Conservation (phyloP, 2,329 filamentous ascomycete genomes). For the Chalaropsis ovoidea region DNA sequence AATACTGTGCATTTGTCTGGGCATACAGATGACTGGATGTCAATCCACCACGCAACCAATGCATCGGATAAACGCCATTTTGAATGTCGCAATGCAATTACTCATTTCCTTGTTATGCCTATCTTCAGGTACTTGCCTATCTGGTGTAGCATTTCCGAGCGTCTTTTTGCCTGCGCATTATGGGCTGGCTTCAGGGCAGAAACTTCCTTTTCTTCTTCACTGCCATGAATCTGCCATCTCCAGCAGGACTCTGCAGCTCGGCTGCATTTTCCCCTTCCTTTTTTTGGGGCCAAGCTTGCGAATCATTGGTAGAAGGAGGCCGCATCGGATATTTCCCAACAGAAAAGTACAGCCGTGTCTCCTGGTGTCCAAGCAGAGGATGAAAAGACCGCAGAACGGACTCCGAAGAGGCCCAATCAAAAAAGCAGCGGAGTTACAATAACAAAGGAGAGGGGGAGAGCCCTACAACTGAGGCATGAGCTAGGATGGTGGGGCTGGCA, state of each 20-base stretch:
- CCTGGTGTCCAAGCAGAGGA: neutral
- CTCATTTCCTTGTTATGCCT: neutral
- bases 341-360: neutral
- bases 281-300: neutral
- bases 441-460: neutral
- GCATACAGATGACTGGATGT: neutral
- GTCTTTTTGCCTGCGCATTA: neutral
- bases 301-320: neutral
- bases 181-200: neutral
- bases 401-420: neutral
- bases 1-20: neutral
- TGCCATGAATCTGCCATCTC: neutral
- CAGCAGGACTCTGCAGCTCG: neutral
- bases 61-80: neutral
- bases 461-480: neutral
- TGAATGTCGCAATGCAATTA: neutral
- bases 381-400: neutral
- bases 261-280: neutral
- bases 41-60: neutral
- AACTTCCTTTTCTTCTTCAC: neutral
- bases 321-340: neutral
- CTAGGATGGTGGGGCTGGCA: constrained; percentile 10
- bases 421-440: neutral
- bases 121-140: neutral
- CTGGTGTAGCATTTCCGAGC: neutral